Conservation (phyloP, 2,329 filamentous ascomycete genomes). For the Aspergillus flavus region DNA sequence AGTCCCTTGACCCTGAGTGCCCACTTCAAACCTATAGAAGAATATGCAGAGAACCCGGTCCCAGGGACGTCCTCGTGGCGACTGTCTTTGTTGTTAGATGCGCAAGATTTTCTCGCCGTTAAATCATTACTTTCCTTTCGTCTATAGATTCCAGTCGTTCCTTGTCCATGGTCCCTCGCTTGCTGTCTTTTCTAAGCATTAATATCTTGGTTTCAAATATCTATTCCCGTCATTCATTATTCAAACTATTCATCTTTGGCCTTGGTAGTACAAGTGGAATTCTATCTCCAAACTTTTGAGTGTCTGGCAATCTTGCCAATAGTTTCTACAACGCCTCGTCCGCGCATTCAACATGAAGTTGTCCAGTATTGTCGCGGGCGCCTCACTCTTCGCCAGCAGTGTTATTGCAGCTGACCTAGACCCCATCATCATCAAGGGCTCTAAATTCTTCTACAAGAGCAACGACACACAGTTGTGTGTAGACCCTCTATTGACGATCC, state of each 20-base stretch:
- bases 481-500: neutral
- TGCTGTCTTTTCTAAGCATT: neutral
- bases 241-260: neutral
- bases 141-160: neutral
- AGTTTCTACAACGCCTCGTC: neutral
- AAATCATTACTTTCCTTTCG: neutral
- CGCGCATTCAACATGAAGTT: slow-evolving; percentile 52
- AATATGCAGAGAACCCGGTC: slow-evolving; percentile 8
- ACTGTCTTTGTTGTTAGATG: neutral
- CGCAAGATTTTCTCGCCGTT: neutral
- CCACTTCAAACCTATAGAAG: slow-evolving; percentile 9
- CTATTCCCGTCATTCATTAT: neutral
- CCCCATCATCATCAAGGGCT: slow-evolving; percentile 66
- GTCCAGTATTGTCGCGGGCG: slow-evolving; percentile 50
- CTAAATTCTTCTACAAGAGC: slow-evolving; percentile 85
- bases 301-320: neutral
- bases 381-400: slow-evolving; percentile 51
- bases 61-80: slow-evolving; percentile 6
- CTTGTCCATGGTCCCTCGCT: neutral
- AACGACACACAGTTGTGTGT: slow-evolving; percentile 70
- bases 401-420: slow-evolving; percentile 58
- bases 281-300: neutral
- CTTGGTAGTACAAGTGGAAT: neutral
- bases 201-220: neutral
- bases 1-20: slow-evolving; percentile 10